Base-by-base conservation (phyloP, 371 early-diverging fungal species). In the Rhizopus arrhizus region DNA sequence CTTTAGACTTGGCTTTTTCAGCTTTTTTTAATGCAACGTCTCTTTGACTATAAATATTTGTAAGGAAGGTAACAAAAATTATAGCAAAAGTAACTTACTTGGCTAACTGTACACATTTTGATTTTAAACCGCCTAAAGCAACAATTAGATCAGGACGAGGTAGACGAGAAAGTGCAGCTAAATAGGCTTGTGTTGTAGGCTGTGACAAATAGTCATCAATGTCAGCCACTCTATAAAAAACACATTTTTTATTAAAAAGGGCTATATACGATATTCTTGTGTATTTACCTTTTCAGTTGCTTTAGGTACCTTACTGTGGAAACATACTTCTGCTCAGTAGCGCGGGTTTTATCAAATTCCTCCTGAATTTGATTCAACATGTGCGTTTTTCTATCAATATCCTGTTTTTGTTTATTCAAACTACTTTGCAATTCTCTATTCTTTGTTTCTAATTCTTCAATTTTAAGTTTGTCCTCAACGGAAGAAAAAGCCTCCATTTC, bases 181-280 rank as follows among this genome's bases (percentile, higher is more conserved):
- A 13, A 34, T 58, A 58, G 0, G 42, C 11, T 33, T 42, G 41
- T 8, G 49, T 29, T 10, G 41, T 50, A 28, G 50, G 51, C 5
- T 13, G 16, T 16, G 50, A 22, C n/a, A 62, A 11, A 7, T 43
- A 41, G 32, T 55, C 43, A 56, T 62, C 56, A 13, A 62, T 16
- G 5, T 62, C 62, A 13, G 51, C 56, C 2, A 62, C 62, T 56
- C 62, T 62, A 43, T n/a, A n/a, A n/a, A 43, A 13, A 6, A n/a
- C 43, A 43, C 43, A 43, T n/a, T n/a, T 43, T n/a, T n/a, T 11
- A 6, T n/a, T 11, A 38, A 38, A 13, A 13, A 2, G 3, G 40
- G 13, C 40, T 38, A 6, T 13, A 5, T 13, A 38, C 6, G 13
- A 22, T 22, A 22, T 22, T 38, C 3, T 38, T 43, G 15, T 13